Base-by-base conservation (phyloP, 805 yeast species). In the Wickerhamiella bombiphila region DNA sequence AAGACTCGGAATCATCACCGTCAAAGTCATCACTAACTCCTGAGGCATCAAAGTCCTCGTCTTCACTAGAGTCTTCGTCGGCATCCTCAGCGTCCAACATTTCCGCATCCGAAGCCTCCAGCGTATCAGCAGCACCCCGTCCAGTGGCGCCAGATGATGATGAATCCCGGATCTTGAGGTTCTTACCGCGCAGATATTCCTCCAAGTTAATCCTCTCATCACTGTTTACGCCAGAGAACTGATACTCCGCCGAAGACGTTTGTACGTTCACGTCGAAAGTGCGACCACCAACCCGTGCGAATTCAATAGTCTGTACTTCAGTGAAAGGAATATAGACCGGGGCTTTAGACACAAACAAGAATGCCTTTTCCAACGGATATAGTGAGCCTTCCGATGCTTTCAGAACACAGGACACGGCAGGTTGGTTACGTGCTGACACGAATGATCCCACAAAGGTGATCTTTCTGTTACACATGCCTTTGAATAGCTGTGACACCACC, bases 351-450 rank as follows among this genome's bases (percentile, higher is more conserved):
- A 88, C 77, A 55, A 91, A 88, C 44, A 91, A 61, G 54, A 91
- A 72, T 39, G 94, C 80, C 59, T 82, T 80, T 47, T 91, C 98
- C 42, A 91, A 68, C n/a, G 93, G 83, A 58, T 81, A 91, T 42
- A 91, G 61, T 50, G 85, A 80, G 21, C 98, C 97, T 63, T 91
- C 97, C 36, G 81, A 79, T 0, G 97, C 97, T 59, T 88, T 91
- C 49, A 82, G 70, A 5, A 96, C 82, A 61, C 97, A 88, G 16
- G 83, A 69, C 21, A 91, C 79, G 3, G 93, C 95, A 11, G 93
- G 80, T 51, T 79, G 83, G 32, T 73, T 74, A 52, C 75, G 77
- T 29, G 76, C 72, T 4, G 93, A 77, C 43, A 68, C 68, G 65
- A 73, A 91, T 2, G 79, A 66, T 11, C 94, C 93, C 0, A 96